Evolutionary conservation across 805 yeast species (phyloP), one percentile per base, ranked within the genome.

Genomic region (Cyberlindnera veronae): DNA sequence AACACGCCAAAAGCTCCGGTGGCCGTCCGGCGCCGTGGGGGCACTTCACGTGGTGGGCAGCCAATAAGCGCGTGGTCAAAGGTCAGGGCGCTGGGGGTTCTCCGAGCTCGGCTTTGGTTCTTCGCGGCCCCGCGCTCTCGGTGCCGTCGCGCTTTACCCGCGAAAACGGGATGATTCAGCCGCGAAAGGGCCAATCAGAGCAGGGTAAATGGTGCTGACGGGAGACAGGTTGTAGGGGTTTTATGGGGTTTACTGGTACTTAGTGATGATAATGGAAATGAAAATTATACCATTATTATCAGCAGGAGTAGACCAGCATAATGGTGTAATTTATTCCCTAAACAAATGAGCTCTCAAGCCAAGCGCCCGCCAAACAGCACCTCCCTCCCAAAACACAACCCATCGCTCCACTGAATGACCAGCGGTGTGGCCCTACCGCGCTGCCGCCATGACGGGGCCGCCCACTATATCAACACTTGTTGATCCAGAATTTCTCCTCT

Each of bases 391-490:
- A 37, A 44, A 11, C 32, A 45, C 45, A 44, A 44, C 48, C 34
- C 42, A 36, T 38, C 45, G 23, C 34, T 16, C 33, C 14, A 23
- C 29, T 32, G 50, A 47, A 46, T 46, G 50, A 46, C 50, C 50
- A 23, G 12, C 16, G 9, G 32, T 32, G 47, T 34, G 43, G 32
- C 29, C 47, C 34, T 24, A 46, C 41, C 50, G 31, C 23, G 13
- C 24, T 20, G 14, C 15, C 24, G 18, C 15, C 16, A 4, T 16
- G 12, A 7, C 18, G 12, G 24, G 21, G 33, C 36, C 30, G 36
- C 29, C 35, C 29, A 21, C 36, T n/a, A 42, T 38, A 42, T 42
- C 41, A 42, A 36, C 37, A 42, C n/a, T 22, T 22, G 24, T 22
- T 22, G 24, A 22, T 22, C 24, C 24, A 22, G 24, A 22, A 8